Evolutionary conservation across 768 basidiomycete species (phyloP), one percentile per base, ranked within the genome.

Genomic region (Hypsizygus marmoreus): DNA sequence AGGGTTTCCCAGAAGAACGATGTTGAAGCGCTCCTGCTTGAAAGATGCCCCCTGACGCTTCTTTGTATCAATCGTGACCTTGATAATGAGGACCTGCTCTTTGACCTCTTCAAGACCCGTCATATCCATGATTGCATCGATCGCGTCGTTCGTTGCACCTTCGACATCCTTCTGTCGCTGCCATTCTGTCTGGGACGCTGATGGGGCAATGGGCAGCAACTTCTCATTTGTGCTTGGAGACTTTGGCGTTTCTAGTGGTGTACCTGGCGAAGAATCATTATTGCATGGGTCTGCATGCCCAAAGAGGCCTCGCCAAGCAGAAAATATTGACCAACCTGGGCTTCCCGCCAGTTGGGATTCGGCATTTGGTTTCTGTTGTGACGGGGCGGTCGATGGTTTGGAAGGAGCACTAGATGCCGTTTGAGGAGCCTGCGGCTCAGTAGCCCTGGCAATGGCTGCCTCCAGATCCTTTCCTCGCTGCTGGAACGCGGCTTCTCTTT

Each of bases 101-200:
- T 88, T 88, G 45, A 88, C 84, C 1, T 73, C 66, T 55, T 87
- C 85, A 4, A 88, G 71, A 2, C 86, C 86, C 2, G 74, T 82
- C 81, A 88, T 78, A 3, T 61, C 74, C 85, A 88, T 88, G 51
- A 86, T 75, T 2, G 70, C 66, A 51, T 88, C 86, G 17, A 88
- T 76, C n/a, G 75, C 66, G 4, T 60, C 56, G 45, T 82, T 82
- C 17, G 55, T 62, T 1, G 63, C 76, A 3, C 84, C 83, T 16
- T 81, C 74, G 0, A 78, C 43, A 3, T 60, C 60, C 60, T 88
- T 88, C 59, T 79, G 77, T 8, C 75, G 63, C 45, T 76, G 62
- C 86, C 86, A 88, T 40, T 78, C 74, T 0, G 58, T 50, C 58
- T 74, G 60, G 1, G 78, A 68, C 10, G 62, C 52, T 0, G 77